Evolutionary conservation across 148 eudicot species (phyloP).

Genomic region (Euryodendron excelsum): DNA sequence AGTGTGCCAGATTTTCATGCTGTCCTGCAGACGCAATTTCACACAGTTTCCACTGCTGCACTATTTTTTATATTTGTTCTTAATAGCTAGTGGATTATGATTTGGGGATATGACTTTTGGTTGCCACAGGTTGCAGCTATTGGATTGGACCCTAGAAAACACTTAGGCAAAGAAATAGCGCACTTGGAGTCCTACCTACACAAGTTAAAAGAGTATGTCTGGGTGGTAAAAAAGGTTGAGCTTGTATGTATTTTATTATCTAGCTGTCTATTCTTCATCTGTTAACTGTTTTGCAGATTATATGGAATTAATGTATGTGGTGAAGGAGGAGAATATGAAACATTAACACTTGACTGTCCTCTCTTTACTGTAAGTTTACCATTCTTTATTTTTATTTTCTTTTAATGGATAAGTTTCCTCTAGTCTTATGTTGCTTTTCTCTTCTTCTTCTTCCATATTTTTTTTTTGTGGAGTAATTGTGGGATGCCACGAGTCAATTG

Average conservation of each 20-base stretch:
- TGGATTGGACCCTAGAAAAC: slow-evolving; percentile 84
- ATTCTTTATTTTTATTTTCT: slow-evolving; percentile 10
- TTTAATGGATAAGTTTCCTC: neutral
- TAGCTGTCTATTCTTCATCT: neutral
- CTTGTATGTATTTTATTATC: neutral
- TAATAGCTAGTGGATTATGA: neutral
- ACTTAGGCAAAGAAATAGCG: slow-evolving; percentile 80
- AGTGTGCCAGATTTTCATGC: neutral
- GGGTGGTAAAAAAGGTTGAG: neutral
- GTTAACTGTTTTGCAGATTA: slow-evolving; percentile 44
- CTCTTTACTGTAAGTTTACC: slow-evolving; percentile 66
- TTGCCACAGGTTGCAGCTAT: slow-evolving; percentile 84
- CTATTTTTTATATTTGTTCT: neutral
- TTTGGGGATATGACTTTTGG: neutral
- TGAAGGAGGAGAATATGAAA: slow-evolving; percentile 99
- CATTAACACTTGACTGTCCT: slow-evolving; percentile 93
- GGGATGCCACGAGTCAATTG: neutral
- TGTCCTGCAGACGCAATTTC: neutral
- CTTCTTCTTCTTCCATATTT: slow-evolving; percentile 8
- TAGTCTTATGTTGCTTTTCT: slow-evolving; percentile 7
- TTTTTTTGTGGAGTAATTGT: neutral
- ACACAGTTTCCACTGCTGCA: neutral
- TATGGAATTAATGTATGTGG: slow-evolving; percentile 97
- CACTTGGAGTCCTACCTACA: slow-evolving; percentile 61
- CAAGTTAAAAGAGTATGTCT: slow-evolving; percentile 70